Evolutionary conservation across 2,329 filamentous ascomycete genomes (phyloP), one percentile per base, ranked within the genome.

Genomic region (Pezicula radicicola): DNA sequence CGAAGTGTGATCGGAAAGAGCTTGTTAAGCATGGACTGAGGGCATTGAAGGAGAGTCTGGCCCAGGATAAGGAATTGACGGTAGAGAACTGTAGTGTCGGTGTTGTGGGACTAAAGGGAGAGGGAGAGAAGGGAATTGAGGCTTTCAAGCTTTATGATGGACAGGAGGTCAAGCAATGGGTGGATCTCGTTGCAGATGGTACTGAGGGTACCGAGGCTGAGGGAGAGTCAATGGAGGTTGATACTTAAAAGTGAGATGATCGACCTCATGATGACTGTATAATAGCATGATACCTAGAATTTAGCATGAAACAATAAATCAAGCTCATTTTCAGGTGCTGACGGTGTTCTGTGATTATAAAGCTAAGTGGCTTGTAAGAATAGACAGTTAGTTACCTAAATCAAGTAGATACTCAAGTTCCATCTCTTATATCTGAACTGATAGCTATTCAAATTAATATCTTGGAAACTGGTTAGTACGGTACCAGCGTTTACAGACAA

Each of bases 21-120:
- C 77, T 99, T 66, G 86, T 99, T 64, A 85, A 84, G 73, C 94
- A 99, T 75, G 94, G 93, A 30, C 76, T 99, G 67, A 83, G 83
- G 68, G 93, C 94, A 48, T 77, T 99, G 68, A 96, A 96, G 80
- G 94, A 99, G 79, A 96, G 89, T 63, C 76, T 99, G 70, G 88
- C 89, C 52, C 93, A 97, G 81, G 94, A 99, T 74, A 96, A 95
- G 78, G 92, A 97, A 80, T 76, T 99, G 70, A 97, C 93, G 50
- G 84, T 97, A 39, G 94, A 97, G 71, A 99, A 99, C 76, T 96
- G 92, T 50, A 96, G 91, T 62, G 83, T 99, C 49, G 92, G 89
- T 36, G 79, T 97, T 55, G 89, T 92, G 19, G 92, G 92, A 9
- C 62, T 83, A 46, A 75, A 74, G 51, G 71, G 70, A 57, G 72